Base-by-base conservation (phyloP, 23 red algal species). In the Cyanidium caldarium region DNA sequence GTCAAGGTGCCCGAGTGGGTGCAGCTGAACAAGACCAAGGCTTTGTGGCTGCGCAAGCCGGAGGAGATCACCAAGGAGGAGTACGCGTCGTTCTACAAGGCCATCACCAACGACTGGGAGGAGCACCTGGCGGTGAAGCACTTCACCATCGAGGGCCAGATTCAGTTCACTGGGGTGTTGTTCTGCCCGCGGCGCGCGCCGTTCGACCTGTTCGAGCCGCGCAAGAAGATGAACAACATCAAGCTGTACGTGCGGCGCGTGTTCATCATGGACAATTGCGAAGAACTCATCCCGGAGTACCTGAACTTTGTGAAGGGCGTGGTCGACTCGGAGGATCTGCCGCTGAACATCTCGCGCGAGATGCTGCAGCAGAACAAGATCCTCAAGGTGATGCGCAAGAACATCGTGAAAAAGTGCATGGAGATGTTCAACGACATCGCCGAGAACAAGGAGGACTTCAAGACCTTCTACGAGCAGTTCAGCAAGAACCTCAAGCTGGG, bases 321-420 rank as follows among this genome's bases (percentile, higher is more conserved):
- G 20, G 90, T 95, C 28, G 90, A 95, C 33, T 95, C 90, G 33
- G 90, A 95, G 66, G 90, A 95, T 39, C 57, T 95, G 71, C 90
- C 90, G 57, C 82, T 95, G 13, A 95, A 87, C 75, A 78, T 95
- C 37, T 87, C 83, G 21, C 82, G 90, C 68, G 90, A 95, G 43
- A 95, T 95, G 90, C 74, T 95, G 0, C 90, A 95, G 72, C 90
- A 95, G 77, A 95, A 95, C 77, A 95, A 95, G 66, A 95, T 95
- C 37, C 67, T 95, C 20, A 95, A 95, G 81, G 90, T 95, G 7
- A 95, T 95, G 38, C 72, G 77, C 45, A 95, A 95, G 74, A 95
- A 81, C 15, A 42, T 95, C 42, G 90, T 95, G 19, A 95, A 95
- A 57, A 95, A 95, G 68, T 95, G 90, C 69, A 80, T 95, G 72